Percentiles rank a stretch among this genome's conserved stretches.
Conservation (phyloP, 768 basidiomycete genomes). For the Termitomyces heimii region DNA sequence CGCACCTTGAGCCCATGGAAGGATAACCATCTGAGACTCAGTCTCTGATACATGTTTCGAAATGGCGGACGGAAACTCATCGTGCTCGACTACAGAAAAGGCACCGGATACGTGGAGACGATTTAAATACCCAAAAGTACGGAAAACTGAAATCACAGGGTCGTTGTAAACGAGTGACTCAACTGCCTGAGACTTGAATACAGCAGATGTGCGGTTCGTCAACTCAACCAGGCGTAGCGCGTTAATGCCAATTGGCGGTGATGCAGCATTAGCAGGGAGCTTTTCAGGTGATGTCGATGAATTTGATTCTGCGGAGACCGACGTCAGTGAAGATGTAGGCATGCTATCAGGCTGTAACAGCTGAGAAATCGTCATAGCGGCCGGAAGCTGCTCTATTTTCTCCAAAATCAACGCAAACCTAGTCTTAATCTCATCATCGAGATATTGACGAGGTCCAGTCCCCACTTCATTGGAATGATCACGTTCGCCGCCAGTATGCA, state of each 20-base stretch:
- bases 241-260: conserved; percentile 43
- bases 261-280: not conserved
- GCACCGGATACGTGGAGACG: conserved; percentile 59
- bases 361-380: conserved; percentile 77
- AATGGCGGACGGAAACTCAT: conserved; percentile 68
- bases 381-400: conserved; percentile 73
- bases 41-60: conserved; percentile 50
- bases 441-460: conserved; percentile 9
- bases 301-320: conserved; percentile 23
- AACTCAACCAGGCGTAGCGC: conserved; percentile 88
- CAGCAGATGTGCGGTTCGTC: conserved; percentile 80
- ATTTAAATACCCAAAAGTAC: conserved; percentile 72
- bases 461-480: conserved; percentile 18
- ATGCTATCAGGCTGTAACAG: conserved; percentile 45
- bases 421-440: conserved; percentile 40
- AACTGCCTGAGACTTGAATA: conserved; percentile 75
- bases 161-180: conserved; percentile 67
- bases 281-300: conserved; percentile 13
- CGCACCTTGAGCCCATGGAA: conserved; percentile 72
- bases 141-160: conserved; percentile 66
- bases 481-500: conserved; percentile 20
- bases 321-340: not conserved
- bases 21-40: conserved; percentile 66
- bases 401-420: conserved; percentile 74
- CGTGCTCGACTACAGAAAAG: conserved; percentile 70